Evolutionary conservation across 495 filamentous ascomycete species (phyloP), one percentile per base, ranked within the genome.

Genomic region (Aeminium ludgeri): DNA sequence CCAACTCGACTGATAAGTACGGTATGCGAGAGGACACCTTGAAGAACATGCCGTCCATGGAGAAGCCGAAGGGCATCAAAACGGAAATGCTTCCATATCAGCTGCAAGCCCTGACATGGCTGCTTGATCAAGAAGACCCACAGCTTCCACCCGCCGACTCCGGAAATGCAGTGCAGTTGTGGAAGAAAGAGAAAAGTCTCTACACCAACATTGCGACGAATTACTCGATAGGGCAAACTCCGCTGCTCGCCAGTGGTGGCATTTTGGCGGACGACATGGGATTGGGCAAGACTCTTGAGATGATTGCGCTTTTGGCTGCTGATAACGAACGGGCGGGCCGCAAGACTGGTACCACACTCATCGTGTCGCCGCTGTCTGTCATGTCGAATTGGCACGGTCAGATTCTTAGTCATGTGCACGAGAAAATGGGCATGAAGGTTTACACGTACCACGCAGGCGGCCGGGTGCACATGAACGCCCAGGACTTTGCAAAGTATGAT

Each of bases 211-310:
- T 91, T 28, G 83, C 79, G 23, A 87, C 86, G 1, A 76, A 79
- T 46, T 86, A 73, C 52, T 68, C 74, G 0, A 73, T 69, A 2
- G 55, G 54, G 1, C 56, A 54, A 3, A 56, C 61, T 2, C 83
- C 85, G 0, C 49, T 53, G 3, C 63, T 94, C 15, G 72, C 79
- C 1, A 81, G 75, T 48, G 87, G 86, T 33, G 86, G 85, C 27
- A 82, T 94, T 25, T 64, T 93, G 10, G 83, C 83, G 18, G 86
- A 95, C 56, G 86, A 95, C 48, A 95, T 95, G 86, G 86, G 86
- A 2, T 63, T 95, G 5, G 86, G 86, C 11, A 95, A 96, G 59
- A 95, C 86, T 1, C 66, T 95, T 6, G 82, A 93, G 56, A 72
- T 84, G 30, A 89, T 94, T 42, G 78, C 81, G 38, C 54, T 92